These are phyloP conservation scores for Lactarius sp. DNA, from an alignment of 768 basidiomycete genomes.

Conservation along the genomic window DNA sequence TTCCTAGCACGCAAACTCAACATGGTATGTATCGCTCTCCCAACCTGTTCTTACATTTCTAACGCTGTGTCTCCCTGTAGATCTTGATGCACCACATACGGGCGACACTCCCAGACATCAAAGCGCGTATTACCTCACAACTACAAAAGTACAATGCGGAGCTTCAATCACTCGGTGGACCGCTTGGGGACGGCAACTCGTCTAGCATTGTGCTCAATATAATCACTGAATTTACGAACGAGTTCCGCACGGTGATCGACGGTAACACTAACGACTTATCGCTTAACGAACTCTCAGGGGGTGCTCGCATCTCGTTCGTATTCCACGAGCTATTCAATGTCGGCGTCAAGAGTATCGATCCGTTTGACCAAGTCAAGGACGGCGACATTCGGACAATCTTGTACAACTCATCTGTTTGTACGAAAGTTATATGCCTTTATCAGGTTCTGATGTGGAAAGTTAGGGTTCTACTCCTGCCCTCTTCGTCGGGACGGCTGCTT, in stretches of 20 bases:
- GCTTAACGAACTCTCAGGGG: slow-evolving; percentile 95
- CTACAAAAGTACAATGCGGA: slow-evolving; percentile 86
- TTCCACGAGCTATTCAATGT: slow-evolving; percentile 99
- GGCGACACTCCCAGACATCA: slow-evolving; percentile 97
- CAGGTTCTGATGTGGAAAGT: neutral
- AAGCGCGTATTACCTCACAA: slow-evolving; percentile 88
- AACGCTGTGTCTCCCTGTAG: slow-evolving; percentile 36
- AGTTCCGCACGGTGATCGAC: slow-evolving; percentile 95
- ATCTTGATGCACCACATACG: slow-evolving; percentile 99
- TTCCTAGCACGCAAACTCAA: slow-evolving; percentile 94
- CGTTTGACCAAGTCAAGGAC: slow-evolving; percentile 98
- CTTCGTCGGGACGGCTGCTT: slow-evolving; percentile 95
- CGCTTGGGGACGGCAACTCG: slow-evolving; percentile 77
- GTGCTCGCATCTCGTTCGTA: slow-evolving; percentile 97
- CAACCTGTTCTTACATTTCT: neutral
- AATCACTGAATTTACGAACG: slow-evolving; percentile 96
- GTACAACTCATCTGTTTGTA: slow-evolving; percentile 92
- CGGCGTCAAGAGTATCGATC: slow-evolving; percentile 93
- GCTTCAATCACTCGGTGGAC: slow-evolving; percentile 77
- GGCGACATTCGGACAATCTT: slow-evolving; percentile 93
- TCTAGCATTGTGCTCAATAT: slow-evolving; percentile 93
- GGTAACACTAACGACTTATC: slow-evolving; percentile 96
- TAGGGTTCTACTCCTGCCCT: slow-evolving; percentile 94
- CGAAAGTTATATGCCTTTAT: neutral
- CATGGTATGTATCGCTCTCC: slow-evolving; percentile 50